A percentile compares a stretch with the other conserved stretches of the same genome.
Evolutionary conservation across 257 asterid species (phyloP).

Genomic region (Rehmannia glutinosa): DNA sequence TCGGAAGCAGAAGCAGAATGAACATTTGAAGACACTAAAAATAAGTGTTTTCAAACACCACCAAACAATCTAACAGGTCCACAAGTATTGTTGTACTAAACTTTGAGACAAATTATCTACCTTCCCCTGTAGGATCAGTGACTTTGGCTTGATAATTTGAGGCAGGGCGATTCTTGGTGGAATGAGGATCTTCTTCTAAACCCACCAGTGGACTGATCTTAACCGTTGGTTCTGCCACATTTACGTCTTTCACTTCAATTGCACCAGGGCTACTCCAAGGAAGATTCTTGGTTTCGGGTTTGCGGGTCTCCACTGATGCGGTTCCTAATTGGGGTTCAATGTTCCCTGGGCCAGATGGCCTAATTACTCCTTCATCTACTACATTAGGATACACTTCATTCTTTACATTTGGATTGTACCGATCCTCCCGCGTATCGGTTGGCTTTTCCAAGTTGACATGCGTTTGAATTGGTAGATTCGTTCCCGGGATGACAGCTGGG

Average conservation of each 20-base stretch:
- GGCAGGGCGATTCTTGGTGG: constrained; percentile 13
- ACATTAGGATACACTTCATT: neutral
- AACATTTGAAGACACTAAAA: too few relatives aligned
- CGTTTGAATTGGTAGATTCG: constrained; percentile 33
- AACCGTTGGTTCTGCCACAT: neutral
- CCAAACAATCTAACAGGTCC: too few relatives aligned
- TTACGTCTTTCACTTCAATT: neutral
- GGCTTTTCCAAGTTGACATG: constrained; percentile 35
- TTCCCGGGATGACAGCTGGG: constrained; percentile 31
- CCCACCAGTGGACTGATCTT: constrained; percentile 18
- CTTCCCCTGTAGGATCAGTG: constrained; percentile 49
- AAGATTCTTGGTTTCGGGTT: neutral
- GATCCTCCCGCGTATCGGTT: constrained; percentile 27
- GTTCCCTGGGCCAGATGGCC: neutral
- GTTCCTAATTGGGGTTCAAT: neutral
- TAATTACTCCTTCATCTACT: neutral
- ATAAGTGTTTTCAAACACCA: too few relatives aligned
- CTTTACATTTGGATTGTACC: neutral
- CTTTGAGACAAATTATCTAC: too few relatives aligned
- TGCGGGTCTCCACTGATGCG: constrained; percentile 9
- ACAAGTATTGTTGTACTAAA: too few relatives aligned
- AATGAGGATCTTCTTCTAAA: constrained; percentile 44
- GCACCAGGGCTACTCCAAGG: neutral
- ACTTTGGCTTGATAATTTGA: constrained; percentile 54
- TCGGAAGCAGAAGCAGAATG: too few relatives aligned